These are phyloP conservation scores for Candida chilensis DNA, from an alignment of 805 yeast genomes.

Conservation along the genomic window DNA sequence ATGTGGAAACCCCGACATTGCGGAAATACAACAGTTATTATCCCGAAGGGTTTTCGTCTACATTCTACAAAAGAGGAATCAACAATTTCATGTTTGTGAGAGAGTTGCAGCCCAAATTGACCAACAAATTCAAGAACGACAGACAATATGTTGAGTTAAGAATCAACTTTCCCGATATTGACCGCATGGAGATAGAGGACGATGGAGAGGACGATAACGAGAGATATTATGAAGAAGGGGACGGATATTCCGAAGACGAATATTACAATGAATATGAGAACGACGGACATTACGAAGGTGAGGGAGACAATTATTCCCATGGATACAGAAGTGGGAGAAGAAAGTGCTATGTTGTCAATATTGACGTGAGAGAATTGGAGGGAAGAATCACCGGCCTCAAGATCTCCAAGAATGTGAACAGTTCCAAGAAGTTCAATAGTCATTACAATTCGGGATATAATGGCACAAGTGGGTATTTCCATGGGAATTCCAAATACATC, in stretches of 20 bases:
- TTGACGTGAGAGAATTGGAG: constrained; percentile 31
- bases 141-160: constrained; percentile 30
- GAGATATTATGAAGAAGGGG: background rate
- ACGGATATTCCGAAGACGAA: background rate
- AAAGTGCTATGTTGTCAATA: constrained; percentile 29
- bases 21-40: too few species aligned
- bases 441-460: too few species aligned
- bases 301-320: too few species aligned
- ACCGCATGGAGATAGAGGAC: constrained; percentile 9
- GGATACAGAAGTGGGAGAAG: constrained; percentile 13
- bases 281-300: background rate
- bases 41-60: constrained; percentile 42
- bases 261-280: background rate
- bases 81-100: constrained; percentile 43
- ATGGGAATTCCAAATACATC: too few species aligned
- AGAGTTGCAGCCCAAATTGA: constrained; percentile 36
- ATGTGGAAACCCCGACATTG: too few species aligned
- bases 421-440: too few species aligned
- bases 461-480: too few species aligned
- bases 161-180: constrained; percentile 26
- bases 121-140: constrained; percentile 20
- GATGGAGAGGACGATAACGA: constrained; percentile 6
- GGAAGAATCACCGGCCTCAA: too few species aligned
- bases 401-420: too few species aligned
- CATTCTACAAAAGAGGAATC: constrained; percentile 37